phyloP scores from a whole-genome alignment of 768 basidiomycete genomes.

The Chalciporus pseudorubinellus region DNA sequence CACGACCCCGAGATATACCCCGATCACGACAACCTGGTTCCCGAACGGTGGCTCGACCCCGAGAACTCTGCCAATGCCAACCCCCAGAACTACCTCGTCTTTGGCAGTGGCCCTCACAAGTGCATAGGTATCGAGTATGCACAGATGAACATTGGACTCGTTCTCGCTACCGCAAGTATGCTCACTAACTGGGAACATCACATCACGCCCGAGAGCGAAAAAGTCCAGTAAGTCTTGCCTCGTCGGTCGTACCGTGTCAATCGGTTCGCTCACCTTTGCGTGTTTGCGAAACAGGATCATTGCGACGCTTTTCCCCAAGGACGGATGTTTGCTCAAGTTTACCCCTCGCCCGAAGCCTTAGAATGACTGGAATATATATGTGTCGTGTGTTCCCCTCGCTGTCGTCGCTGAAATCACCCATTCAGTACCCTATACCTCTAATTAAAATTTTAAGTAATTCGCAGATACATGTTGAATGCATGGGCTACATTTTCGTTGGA shows the following conservation, averaged over 20 bases:
- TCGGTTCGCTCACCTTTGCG: neutral
- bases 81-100: constrained; percentile 95
- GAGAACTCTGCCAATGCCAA: constrained; percentile 73
- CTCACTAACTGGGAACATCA: constrained; percentile 87
- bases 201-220: constrained; percentile 70
- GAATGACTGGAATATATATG: neutral
- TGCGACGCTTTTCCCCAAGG: constrained; percentile 95
- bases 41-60: constrained; percentile 92
- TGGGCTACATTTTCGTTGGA: neutral
- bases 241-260: neutral
- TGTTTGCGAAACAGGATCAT: constrained; percentile 59
- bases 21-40: constrained; percentile 76
- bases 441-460: constrained; percentile 16
- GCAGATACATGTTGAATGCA: neutral
- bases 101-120: constrained; percentile 89
- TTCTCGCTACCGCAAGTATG: constrained; percentile 77
- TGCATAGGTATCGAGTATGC: constrained; percentile 95
- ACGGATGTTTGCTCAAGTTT: constrained; percentile 81
- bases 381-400: neutral
- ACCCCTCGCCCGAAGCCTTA: constrained; percentile 49
- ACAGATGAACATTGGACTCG: constrained; percentile 82
- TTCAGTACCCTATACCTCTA: constrained; percentile 11
- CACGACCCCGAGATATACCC: constrained; percentile 89
- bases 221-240: constrained; percentile 67
- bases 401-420: neutral